Evolutionary conservation across 805 yeast genomes (phyloP).

Genomic region (Zygosaccharomyces gambellarensis): DNA sequence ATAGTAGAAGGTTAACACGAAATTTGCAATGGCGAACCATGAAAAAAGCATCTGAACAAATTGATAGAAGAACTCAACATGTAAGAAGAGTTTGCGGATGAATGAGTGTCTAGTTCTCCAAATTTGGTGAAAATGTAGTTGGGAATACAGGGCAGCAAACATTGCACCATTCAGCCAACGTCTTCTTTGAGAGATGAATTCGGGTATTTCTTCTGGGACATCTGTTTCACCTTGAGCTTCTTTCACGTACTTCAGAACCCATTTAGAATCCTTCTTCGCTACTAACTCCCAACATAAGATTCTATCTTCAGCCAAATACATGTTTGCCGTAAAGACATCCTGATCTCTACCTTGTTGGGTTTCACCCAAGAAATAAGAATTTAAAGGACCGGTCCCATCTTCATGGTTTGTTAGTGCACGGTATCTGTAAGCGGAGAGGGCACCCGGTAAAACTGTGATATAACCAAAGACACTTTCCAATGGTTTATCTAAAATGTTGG

Average conservation of each 20-base stretch:
- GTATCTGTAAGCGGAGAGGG: slow-evolving; percentile 88
- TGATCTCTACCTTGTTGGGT: slow-evolving; percentile 49
- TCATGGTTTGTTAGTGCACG: slow-evolving; percentile 78
- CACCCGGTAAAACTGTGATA: slow-evolving; percentile 92
- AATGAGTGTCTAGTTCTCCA: slow-evolving; percentile 86
- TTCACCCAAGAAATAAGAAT: slow-evolving; percentile 89
- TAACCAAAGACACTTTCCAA: slow-evolving; percentile 90
- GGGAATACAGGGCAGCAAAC: slow-evolving; percentile 91
- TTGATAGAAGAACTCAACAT: slow-evolving; percentile 86
- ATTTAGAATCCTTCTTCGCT: slow-evolving; percentile 73
- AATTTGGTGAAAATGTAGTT: slow-evolving; percentile 76
- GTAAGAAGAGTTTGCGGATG: slow-evolving; percentile 73
- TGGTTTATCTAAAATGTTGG: slow-evolving; percentile 94
- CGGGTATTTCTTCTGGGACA: slow-evolving; percentile 93
- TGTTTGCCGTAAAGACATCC: slow-evolving; percentile 90
- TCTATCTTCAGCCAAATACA: slow-evolving; percentile 97
- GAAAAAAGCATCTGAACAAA: slow-evolving; percentile 74
- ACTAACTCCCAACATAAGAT: slow-evolving; percentile 94
- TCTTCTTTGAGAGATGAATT: slow-evolving; percentile 91
- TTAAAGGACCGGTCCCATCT: slow-evolving; percentile 89
- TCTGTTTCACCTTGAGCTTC: slow-evolving; percentile 95
- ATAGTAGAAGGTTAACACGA: slow-evolving; percentile 87
- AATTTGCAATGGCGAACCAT: slow-evolving; percentile 88
- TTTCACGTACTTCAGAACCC: slow-evolving; percentile 88
- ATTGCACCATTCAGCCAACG: slow-evolving; percentile 98